A percentile compares a stretch with the other conserved stretches of the same genome.
These are phyloP conservation scores for Monosporascus sp. DNA, from an alignment of 2,329 filamentous ascomycete species.

Conservation along the genomic window DNA sequence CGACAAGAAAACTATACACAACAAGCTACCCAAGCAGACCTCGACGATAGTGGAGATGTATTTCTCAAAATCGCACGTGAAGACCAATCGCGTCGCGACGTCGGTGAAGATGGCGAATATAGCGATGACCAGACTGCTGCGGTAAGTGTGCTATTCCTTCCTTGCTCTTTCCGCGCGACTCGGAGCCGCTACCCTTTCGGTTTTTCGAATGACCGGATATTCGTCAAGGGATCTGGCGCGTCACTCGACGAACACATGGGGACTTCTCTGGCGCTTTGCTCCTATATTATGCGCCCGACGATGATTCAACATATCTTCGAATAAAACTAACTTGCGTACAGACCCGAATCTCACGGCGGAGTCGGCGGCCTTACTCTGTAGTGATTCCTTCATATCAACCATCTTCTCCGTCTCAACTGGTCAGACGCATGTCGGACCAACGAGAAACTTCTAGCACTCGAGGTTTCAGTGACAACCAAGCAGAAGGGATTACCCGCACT, in stretches of 20 bases:
- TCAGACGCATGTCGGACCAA: conserved; percentile 54
- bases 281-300: too few species aligned
- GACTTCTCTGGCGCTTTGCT: too few species aligned
- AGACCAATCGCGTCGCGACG: conserved; percentile 37
- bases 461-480: conserved; percentile 36
- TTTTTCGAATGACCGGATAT: too few species aligned
- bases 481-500: conserved; percentile 36
- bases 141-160: conserved; percentile 35
- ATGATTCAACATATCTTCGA: background rate
- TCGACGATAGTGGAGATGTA: conserved; percentile 53
- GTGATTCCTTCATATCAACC: conserved; percentile 43
- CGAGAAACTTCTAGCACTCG: conserved; percentile 42
- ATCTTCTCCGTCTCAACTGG: conserved; percentile 45
- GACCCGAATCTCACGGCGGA: conserved; percentile 44
- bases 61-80: conserved; percentile 56
- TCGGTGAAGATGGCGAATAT: conserved; percentile 29
- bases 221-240: too few species aligned
- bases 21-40: conserved; percentile 33
- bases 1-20: conserved; percentile 31
- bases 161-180: too few species aligned
- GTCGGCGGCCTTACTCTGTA: conserved; percentile 51
- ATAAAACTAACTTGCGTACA: conserved; percentile 23
- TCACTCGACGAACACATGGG: too few species aligned
- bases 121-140: conserved; percentile 35
- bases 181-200: too few species aligned